Evolutionary conservation across 306 rosid genomes (phyloP).

Genomic region (Sindora glabra): DNA sequence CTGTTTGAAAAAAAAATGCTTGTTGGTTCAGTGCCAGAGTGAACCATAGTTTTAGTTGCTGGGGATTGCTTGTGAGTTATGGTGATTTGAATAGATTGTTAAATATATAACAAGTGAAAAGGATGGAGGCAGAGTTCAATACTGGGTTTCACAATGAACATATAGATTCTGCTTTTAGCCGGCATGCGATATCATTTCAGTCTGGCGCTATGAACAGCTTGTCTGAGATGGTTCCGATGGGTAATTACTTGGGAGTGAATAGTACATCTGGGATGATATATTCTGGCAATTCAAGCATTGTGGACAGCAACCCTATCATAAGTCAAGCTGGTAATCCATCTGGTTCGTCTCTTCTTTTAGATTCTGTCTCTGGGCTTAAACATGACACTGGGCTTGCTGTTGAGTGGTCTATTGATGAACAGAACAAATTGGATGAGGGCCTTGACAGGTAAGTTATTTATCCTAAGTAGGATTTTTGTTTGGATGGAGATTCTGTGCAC

Average conservation of each 20-base stretch:
- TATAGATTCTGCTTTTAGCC: conserved; percentile 49
- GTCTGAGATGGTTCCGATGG: conserved; percentile 82
- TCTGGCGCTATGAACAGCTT: conserved; percentile 61
- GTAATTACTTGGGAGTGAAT: conserved; percentile 51
- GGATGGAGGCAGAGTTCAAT: conserved; percentile 84
- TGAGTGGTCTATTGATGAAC: conserved; percentile 95
- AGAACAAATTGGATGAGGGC: conserved; percentile 76
- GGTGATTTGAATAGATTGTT: conserved; percentile 23
- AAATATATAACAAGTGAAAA: conserved; percentile 8
- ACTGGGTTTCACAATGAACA: conserved; percentile 57
- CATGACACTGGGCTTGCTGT: conserved; percentile 89
- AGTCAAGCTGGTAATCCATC: conserved; percentile 53
- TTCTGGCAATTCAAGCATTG: conserved; percentile 49
- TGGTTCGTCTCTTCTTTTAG: conserved; percentile 61
- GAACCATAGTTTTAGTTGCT: conserved; percentile 6
- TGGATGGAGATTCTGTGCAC: no score
- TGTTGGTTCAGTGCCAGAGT: conserved; percentile 15
- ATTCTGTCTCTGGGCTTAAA: conserved; percentile 83
- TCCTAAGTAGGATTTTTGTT: background rate
- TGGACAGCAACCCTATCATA: conserved; percentile 45
- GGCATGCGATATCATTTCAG: conserved; percentile 84
- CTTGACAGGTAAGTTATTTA: conserved; percentile 62
- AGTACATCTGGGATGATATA: conserved; percentile 48
- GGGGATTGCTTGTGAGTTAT: conserved; percentile 21
- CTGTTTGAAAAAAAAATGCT: conserved; percentile 22